Evolutionary conservation across 768 basidiomycete species (phyloP), one percentile per base, ranked within the genome.

Genomic region (Boletus barrowsii): DNA sequence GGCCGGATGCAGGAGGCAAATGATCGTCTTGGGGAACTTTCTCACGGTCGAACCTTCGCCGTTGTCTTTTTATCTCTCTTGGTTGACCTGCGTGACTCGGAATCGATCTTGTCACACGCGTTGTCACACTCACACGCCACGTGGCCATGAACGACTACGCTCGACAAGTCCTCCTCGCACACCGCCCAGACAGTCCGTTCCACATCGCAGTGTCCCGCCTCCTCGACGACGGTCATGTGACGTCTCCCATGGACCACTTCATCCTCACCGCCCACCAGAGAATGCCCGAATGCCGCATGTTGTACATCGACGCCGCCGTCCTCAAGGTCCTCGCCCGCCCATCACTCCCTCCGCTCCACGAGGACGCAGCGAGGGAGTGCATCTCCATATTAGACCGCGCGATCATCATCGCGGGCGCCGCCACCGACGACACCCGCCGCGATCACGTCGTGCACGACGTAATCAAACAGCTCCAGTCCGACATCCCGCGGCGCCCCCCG

Each of bases 281-380:
- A 30, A 79, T 93, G 74, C 73, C 80, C 57, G 47, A 72, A 40
- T 90, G 88, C 84, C 77, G 89, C 43, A 76, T 81, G 47, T 62
- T 93, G 14, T 93, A 92, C 69, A 88, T 90, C 40, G 91, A 96
- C 60, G 78, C 84, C 10, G 81, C 79, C 49, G 73, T 96, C 39
- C 68, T 92, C 40, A 76, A 76, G 56, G 75, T 76, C 5, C 71
- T 87, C 61, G 64, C 72, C 32, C 71, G 76, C 60, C 48, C 62
- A 30, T 59, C 64, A 4, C 49, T 45, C 1, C 54, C 55, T 4
- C 24, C 11, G 2, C 44, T 63, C 10, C 54, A 58, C 47, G 62
- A 63, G n/a, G 43, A 59, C 10, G 59, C 62, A 3, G 74, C 71
- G 11, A 57, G 74, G 56, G 75, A 74, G 42, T 75, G 79, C 22